Evolutionary conservation across 2,329 filamentous ascomycete species (phyloP), one percentile per base, ranked within the genome.

Genomic region (Alternaria gaisen): DNA sequence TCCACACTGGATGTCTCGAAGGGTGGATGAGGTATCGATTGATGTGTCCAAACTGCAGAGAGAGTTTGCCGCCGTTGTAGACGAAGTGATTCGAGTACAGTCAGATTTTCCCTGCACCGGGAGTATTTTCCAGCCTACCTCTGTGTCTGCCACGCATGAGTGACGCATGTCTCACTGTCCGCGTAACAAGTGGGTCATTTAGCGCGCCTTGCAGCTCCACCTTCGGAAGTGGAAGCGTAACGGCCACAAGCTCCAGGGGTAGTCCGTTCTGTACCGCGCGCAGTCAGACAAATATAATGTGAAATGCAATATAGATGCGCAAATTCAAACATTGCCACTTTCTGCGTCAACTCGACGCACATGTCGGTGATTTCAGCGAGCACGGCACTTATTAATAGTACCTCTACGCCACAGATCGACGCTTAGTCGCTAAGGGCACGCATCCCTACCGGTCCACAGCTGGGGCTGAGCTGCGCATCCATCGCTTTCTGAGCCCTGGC

Each of bases 21-120:
- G 93, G 93, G 40, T 98, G 95, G 95, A 95, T 99, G 91, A 87
- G 92, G 75, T 93, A 96, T 77, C 83, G 94, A 59, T 80, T 99
- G 72, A 93, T 97, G 81, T 99, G 95, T 80, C 95, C 95, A 1
- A 97, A 97, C 67, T 98, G 95, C 80, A 86, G 95, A 69, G 94
- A 97, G 81, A 90, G 91, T 60, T 79, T 98, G 72, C 94, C 94
- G 53, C 92, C 94, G 43, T 80, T 97, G 75, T 97, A 85, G 82
- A 8, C n/a, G 55, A 52, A 38, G 20, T 12, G n/a, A 51, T 12
- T 43, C n/a, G 4, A 46, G 34, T 40, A 46, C 32, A 24, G 20
- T 36, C 7, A 50, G 22, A 26, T n/a, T 22, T 12, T 38, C 10
- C 14, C 7, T 36, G 20, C 6, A 16, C 9, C 5, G 40, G 12